These are phyloP conservation scores for Tetrahymena thermophila DNA, from an alignment of 73 alveolate species.

Conservation along the genomic window DNA sequence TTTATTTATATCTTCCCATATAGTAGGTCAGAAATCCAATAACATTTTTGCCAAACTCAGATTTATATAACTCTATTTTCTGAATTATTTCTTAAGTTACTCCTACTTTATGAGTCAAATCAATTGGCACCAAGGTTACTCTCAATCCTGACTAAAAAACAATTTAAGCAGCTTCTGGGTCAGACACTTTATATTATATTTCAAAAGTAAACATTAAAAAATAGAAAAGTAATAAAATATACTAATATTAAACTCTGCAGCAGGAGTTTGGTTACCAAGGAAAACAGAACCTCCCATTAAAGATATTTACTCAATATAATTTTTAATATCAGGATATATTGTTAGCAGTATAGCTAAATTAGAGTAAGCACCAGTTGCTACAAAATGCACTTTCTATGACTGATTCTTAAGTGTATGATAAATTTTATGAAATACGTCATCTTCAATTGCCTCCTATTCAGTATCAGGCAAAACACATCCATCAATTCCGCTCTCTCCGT, in stretches of 20 bases:
- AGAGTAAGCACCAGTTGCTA: conserved; percentile 27
- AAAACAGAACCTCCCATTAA: conserved; percentile 38
- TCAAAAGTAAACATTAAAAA: background rate
- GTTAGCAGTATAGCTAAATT: conserved; percentile 12
- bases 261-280: conserved; percentile 33
- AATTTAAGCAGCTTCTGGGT: background rate
- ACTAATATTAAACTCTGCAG: conserved; percentile 23
- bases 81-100: background rate
- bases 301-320: conserved; percentile 5
- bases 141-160: background rate
- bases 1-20: background rate
- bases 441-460: background rate
- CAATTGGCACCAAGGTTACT: background rate
- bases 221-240: background rate
- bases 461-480: background rate
- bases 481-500: background rate
- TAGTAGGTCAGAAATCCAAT: background rate
- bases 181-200: background rate
- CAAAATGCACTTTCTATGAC: background rate
- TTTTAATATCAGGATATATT: conserved; percentile 23
- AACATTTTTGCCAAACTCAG: background rate
- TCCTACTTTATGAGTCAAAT: background rate
- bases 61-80: background rate
- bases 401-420: background rate
- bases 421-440: background rate